Base-by-base conservation (phyloP, 1,284 basidiomycete genomes). In the Moesziomyces antarcticus region DNA sequence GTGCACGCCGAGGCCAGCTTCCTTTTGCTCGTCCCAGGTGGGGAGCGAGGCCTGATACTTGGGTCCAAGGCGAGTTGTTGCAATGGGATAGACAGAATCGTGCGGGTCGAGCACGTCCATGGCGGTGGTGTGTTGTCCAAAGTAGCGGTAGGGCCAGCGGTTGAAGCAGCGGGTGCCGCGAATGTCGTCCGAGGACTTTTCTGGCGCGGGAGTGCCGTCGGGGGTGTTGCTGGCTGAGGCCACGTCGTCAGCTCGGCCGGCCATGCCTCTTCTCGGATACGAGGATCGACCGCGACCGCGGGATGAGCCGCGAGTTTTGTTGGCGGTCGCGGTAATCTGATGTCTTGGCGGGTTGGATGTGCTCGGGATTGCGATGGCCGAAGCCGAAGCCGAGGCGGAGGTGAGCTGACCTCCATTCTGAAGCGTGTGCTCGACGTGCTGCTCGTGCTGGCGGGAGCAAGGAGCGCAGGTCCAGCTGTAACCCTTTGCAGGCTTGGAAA, bases 401-500 rank as follows among this genome's bases (percentile, higher is more conserved):
- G n/a, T n/a, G 25, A 73, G 54, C 50, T 61, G 64, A 9, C 66
- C 67, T 13, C 71, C 71, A 0, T 56, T 58, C n/a, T 68, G 56
- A n/a, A 72, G 56, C 1, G 65, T 67, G 20, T 70, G 67, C 58
- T 93, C 92, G 33, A 95, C 92, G 80, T 93, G 91, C 79, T 94
- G 91, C 77, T 93, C 93, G 80, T 96, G 92, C 77, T 90, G 88
- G 51, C 90, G 89, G 3, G 94, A 93, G 84, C 96, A 98, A 0
- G 93, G 92, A 0, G 93, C 93, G 79, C 97, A 99, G 5, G 93
- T 94, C 96, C 96, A 99, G 35, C 93, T 94, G 85, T 97, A 98
- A 24, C 97, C 97, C 73, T 94, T 91, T 20, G 94, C 93, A 2
- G 96, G 97, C 85, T 98, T 98, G 4, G 92, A 91, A n/a, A 88